Conservation (phyloP, 768 basidiomycete genomes). For the Rhodotorula diobovata region DNA sequence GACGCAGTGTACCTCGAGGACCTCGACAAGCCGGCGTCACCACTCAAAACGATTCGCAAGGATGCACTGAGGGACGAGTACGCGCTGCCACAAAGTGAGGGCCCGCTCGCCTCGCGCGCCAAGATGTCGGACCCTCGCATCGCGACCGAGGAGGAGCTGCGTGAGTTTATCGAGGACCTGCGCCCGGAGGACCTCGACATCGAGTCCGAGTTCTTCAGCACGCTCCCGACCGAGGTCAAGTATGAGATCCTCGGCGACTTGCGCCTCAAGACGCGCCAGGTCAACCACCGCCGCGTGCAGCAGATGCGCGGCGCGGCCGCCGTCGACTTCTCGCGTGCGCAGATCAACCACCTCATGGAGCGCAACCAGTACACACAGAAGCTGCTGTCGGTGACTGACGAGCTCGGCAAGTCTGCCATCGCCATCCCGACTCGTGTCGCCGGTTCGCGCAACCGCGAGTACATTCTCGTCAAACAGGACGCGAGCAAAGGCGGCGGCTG, state of each 20-base stretch:
- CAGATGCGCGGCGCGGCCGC: constrained; percentile 83
- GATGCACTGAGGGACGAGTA: constrained; percentile 68
- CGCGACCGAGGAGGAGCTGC: constrained; percentile 92
- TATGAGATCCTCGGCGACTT: constrained; percentile 98
- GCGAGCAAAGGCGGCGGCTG: constrained; percentile 76
- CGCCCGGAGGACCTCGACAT: constrained; percentile 92
- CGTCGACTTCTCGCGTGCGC: constrained; percentile 91
- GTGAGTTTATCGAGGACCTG: constrained; percentile 90
- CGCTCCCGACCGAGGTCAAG: constrained; percentile 90
- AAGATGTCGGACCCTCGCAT: constrained; percentile 82
- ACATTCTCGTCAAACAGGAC: constrained; percentile 89
- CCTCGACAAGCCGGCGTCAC: constrained; percentile 48
- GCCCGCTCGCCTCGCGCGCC: constrained; percentile 58
- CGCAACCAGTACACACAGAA: constrained; percentile 90
- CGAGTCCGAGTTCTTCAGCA: constrained; percentile 78
- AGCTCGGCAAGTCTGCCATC: constrained; percentile 60
- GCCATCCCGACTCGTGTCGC: constrained; percentile 90
- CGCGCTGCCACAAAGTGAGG: constrained; percentile 73
- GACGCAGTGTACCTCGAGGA: constrained; percentile 86
- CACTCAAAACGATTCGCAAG: constrained; percentile 43
- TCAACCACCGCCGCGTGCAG: constrained; percentile 82
- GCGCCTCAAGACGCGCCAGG: constrained; percentile 87
- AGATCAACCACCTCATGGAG: constrained; percentile 83
- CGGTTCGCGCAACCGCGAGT: constrained; percentile 88
- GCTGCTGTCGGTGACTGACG: constrained; percentile 83